Percentiles rank a stretch among this genome's conserved stretches.
phyloP scores from a whole-genome alignment of 2,329 filamentous ascomycete species.

The Hypoxylon sp. region DNA sequence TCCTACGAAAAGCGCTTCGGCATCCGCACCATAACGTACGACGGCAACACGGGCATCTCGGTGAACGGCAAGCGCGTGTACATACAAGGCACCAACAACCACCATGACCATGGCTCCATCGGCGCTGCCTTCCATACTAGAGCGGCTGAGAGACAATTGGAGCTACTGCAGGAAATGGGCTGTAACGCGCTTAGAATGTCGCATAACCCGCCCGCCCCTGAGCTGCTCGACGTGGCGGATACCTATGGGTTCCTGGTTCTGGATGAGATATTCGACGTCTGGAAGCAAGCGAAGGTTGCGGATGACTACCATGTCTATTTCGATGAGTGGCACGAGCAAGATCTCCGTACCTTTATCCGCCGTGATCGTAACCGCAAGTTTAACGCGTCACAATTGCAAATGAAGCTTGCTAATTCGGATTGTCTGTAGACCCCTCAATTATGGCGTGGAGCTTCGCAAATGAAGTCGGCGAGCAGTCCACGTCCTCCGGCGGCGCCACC shows the following conservation, averaged over 20 bases:
- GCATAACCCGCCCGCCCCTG: conserved; percentile 64
- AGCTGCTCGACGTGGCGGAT: conserved; percentile 64
- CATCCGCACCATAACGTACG: conserved; percentile 58
- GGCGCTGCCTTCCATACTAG: conserved; percentile 62
- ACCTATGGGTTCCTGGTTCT: conserved; percentile 61
- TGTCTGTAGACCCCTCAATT: conserved; percentile 57
- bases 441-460: conserved; percentile 66
- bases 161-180: conserved; percentile 63
- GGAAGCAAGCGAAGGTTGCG: conserved; percentile 57
- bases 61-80: conserved; percentile 60
- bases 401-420: background rate
- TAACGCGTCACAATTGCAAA: background rate
- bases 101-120: conserved; percentile 63
- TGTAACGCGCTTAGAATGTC: conserved; percentile 62
- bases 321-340: conserved; percentile 64
- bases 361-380: conserved; percentile 61
- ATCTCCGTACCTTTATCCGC: conserved; percentile 62
- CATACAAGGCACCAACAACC: conserved; percentile 62
- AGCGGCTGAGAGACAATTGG: conserved; percentile 61
- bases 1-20: conserved; percentile 63
- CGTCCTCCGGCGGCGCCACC: conserved; percentile 29
- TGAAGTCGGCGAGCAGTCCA: conserved; percentile 61
- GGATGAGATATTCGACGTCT: conserved; percentile 66
- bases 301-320: conserved; percentile 66
- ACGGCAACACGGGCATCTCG: conserved; percentile 55